Evolutionary conservation across 768 basidiomycete genomes (phyloP), one percentile per base, ranked within the genome.

Genomic region (Coprinopsis marcescibilis): DNA sequence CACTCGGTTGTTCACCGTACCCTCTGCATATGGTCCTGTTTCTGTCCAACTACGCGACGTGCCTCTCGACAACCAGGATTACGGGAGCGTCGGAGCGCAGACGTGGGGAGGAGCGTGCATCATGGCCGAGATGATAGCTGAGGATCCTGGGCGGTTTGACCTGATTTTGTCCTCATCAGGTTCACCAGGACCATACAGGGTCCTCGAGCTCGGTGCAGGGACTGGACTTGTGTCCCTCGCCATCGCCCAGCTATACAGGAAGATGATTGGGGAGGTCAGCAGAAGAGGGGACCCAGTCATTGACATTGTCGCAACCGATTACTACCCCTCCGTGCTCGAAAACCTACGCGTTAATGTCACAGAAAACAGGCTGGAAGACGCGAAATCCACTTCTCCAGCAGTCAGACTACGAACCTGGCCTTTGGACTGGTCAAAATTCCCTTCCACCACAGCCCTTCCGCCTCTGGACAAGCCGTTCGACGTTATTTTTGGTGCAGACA

Each of bases 51-150:
- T 93, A 40, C 80, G 69, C 24, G 90, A 92, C 59, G 73, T 81
- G 1, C 78, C 86, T 1, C 64, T 90, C 34, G 75, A 81, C 41
- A 81, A 86, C 46, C 65, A 72, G n/a, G 83, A 88, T 53, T 83
- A 79, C 52, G 65, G 69, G 11, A 85, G 81, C 45, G 80, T 90
- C 14, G 90, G 90, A 1, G 81, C 88, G 21, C 90, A 92, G 65
- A 93, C 89, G 0, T 94, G 90, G 91, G 89, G 89, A 3, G 80
- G 84, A 8, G 84, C 88, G 2, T 89, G 84, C 53, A 77, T 93
- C 5, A 71, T 94, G 46, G 78, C 89, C 0, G 84, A 89, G 58
- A 74, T 81, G 64, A 77, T 92, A 32, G 76, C 75, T 2, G 72
- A 80, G 23, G 58, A 69, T 24, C 85, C 89, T 0, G 57, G 52